Percentiles rank a stretch among this genome's conserved stretches.
Conservation (phyloP, 768 basidiomycete species). For the Daedalea quercina region DNA sequence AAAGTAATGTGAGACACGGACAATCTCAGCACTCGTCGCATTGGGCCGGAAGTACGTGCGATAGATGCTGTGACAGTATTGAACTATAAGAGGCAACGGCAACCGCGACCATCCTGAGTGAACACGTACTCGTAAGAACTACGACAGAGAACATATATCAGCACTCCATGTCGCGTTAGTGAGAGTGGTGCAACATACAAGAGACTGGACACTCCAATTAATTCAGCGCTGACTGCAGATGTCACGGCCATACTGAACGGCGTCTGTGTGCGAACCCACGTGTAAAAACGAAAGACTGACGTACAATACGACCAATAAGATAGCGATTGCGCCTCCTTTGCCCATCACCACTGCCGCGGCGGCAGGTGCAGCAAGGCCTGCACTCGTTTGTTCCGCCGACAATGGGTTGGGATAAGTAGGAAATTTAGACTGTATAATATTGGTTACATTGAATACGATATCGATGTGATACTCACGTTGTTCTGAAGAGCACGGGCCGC, state of each 20-base stretch:
- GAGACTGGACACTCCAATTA: constrained; percentile 30
- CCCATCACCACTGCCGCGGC: constrained; percentile 30
- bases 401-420: constrained; percentile 38
- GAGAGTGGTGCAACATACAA: constrained; percentile 30
- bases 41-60: constrained; percentile 28
- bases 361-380: constrained; percentile 30
- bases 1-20: constrained; percentile 26
- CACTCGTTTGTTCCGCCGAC: constrained; percentile 30
- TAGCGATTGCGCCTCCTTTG: constrained; percentile 28
- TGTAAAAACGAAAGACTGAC: not conserved
- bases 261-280: constrained; percentile 12
- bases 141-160: not conserved
- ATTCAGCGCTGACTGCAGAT: constrained; percentile 27
- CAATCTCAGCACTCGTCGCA: constrained; percentile 26
- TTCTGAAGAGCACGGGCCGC: constrained; percentile 24
- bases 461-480: constrained; percentile 23
- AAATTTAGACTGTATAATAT: constrained; percentile 34
- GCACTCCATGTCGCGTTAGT: no score
- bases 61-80: constrained; percentile 17
- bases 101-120: not conserved
- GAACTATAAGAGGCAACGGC: not conserved
- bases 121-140: constrained; percentile 41
- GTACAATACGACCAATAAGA: constrained; percentile 28
- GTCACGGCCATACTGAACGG: constrained; percentile 37
- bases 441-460: not conserved